Base-by-base conservation (phyloP, 345 rosid species). In the Gossypium raimondii region DNA sequence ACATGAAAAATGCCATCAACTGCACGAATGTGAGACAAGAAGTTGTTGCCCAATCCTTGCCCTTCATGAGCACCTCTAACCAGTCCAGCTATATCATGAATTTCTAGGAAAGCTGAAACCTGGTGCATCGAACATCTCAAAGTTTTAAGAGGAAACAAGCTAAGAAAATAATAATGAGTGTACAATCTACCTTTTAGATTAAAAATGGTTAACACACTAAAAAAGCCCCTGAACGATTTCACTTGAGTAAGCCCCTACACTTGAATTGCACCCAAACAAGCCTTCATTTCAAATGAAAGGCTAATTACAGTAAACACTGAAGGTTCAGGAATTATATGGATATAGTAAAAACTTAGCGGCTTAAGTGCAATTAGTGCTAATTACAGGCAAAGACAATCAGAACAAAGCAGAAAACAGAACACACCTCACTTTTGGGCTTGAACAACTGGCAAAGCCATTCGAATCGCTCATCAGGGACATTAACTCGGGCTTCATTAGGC, bases 1-100 rank as follows among this genome's bases (percentile, higher is more conserved):
- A 95, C 98, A 81, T 95, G 99, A 84, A 93, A 95, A 75, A 95
- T 93, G 80, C 98, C 99, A 87, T 95, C 99, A 80, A 95, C 99
- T 0, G 99, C 99, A 61, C 99, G 96, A 70, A 95, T 95, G 73
- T 95, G 99, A 25, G 99, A 95, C 77, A 95, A 82, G 86, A 95
- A 95, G 83, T 77, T 93, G 84, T 95, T 95, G 74, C 99, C 99
- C 86, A 95, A 81, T 18, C 99, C 99, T 82, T 93, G 96, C 50
- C 99, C 99, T 85, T 89, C 78, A 79, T 95, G 99, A 62, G 99
- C 99, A 72, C 99, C 99, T 84, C 82, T 86, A 73, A 94, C 97
- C 22, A 94, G 86, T 75, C 98, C 98, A 78, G 98, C 98, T 68
- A 94, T 94, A 82, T 94, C 98, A 78, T 94, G 97, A 67, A 94